These are phyloP conservation scores for Cryptococcus maquisensis DNA, from an alignment of 1,284 basidiomycete species.

Conservation along the genomic window DNA sequence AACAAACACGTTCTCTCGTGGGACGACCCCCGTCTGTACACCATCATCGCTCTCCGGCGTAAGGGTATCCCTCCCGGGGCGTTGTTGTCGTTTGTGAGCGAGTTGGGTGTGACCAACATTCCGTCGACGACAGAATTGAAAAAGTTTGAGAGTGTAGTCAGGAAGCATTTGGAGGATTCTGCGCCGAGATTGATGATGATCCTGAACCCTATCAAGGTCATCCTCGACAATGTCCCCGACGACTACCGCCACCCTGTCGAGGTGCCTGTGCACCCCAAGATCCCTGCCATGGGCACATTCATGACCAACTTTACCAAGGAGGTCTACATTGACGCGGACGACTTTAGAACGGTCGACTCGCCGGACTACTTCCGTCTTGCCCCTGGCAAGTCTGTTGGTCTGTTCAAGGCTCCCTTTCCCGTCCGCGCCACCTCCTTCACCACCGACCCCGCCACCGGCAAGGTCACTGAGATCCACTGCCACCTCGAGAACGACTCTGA, in stretches of 20 bases:
- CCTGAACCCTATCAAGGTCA: slow-evolving; percentile 82
- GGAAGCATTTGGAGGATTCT: slow-evolving; percentile 82
- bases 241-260: slow-evolving; percentile 80
- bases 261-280: slow-evolving; percentile 92
- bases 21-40: slow-evolving; percentile 99
- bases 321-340: slow-evolving; percentile 89
- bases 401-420: slow-evolving; percentile 92
- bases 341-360: slow-evolving; percentile 87
- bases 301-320: slow-evolving; percentile 82
- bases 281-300: slow-evolving; percentile 78
- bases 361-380: slow-evolving; percentile 97
- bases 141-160: slow-evolving; percentile 85
- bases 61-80: slow-evolving; percentile 95
- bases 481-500: slow-evolving; percentile 64
- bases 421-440: slow-evolving; percentile 90
- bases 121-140: slow-evolving; percentile 78
- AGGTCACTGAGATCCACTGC: slow-evolving; percentile 74
- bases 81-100: slow-evolving; percentile 86
- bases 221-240: slow-evolving; percentile 83
- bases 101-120: slow-evolving; percentile 86
- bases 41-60: slow-evolving; percentile 88
- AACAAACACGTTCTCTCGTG: slow-evolving; percentile 82
- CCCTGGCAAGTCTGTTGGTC: slow-evolving; percentile 92
- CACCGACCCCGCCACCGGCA: slow-evolving; percentile 65
- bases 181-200: slow-evolving; percentile 93